phyloP scores from a whole-genome alignment of 2,329 filamentous ascomycete species.

The Helotiales sp. region DNA sequence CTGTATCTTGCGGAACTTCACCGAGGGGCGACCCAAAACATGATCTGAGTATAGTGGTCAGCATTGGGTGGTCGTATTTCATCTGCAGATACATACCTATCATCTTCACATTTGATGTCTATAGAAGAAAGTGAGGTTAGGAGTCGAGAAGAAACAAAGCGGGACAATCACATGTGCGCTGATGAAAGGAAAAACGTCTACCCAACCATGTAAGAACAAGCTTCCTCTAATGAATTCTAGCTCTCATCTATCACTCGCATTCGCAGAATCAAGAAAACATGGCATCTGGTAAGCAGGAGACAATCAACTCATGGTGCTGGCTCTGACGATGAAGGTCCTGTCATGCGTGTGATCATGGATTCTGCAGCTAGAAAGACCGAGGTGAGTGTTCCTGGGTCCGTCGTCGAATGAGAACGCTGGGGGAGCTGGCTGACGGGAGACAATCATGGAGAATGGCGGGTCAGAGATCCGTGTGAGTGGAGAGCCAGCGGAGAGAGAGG shows the following conservation, averaged over 20 bases:
- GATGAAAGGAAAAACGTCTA: not conserved
- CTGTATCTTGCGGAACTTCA: constrained; percentile 88
- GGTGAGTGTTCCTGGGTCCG: constrained; percentile 16
- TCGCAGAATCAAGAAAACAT: constrained; percentile 3
- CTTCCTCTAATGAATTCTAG: not conserved
- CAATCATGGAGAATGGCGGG: constrained; percentile 6
- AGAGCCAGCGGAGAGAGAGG: not conserved
- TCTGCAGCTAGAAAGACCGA: constrained; percentile 5
- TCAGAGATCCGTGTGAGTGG: not conserved
- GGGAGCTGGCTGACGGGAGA: constrained; percentile 1
- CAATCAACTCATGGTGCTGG: not conserved
- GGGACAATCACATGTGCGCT: constrained; percentile 9
- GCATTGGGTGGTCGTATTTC: not conserved
- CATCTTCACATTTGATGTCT: constrained; percentile 28
- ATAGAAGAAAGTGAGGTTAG: not conserved
- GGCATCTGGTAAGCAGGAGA: not conserved
- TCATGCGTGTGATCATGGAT: constrained; percentile 17
- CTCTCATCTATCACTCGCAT: not conserved
- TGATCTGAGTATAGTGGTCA: constrained; percentile 61
- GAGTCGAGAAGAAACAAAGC: constrained; percentile 4
- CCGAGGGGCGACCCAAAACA: constrained; percentile 85
- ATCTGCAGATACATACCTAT: constrained; percentile 26
- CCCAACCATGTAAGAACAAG: constrained; percentile 1
- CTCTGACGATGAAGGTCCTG: not conserved
- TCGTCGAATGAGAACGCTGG: constrained; percentile 14